Base-by-base conservation (phyloP, 371 early-diverging fungal species). In the Umbelopsis sp. region DNA sequence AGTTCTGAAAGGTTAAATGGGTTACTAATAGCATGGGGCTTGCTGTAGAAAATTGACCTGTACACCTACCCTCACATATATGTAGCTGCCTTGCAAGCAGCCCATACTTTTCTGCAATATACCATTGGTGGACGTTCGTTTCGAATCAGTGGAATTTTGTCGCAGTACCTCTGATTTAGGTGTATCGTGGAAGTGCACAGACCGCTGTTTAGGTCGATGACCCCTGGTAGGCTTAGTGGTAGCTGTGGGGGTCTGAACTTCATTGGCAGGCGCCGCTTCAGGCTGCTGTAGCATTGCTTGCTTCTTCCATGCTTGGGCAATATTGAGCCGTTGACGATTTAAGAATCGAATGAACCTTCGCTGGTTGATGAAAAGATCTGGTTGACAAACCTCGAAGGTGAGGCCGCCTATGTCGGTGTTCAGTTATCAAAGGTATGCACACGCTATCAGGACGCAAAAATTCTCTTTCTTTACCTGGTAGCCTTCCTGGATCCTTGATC, bases 401-500 rank as follows among this genome's bases (percentile, higher is more conserved):
- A 86, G 71, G 9, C 86, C 86, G 46, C 86, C 85, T 84, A 68
- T 22, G 44, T 53, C 24, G 9, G 20, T 50, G 67, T 69, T 20
- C 46, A 22, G 22, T 22, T 22, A 22, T 22, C 22, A 22, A 22
- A 22, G 0, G 22, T 22, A 22, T 22, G 22, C 22, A 22, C 22
- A 22, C 22, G 22, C 22, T 22, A 22, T 22, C 22, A 22, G 22
- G 22, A 22, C 22, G 22, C 22, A 22, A 22, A 22, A 22, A 22
- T 0, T 22, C 22, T 22, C 22, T 22, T 22, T 22, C 22, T 22
- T 22, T 22, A 86, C 95, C 94, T 44, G 98, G 97, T 41, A 98
- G 76, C 69, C 95, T 84, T 37, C 82, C 88, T 0, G 96, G 96
- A 69, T 97, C 96, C 69, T 94, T 94, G 51, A 96, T 66, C 18